A percentile compares a stretch with the other conserved stretches of the same genome.
phyloP scores from a whole-genome alignment of 805 yeast genomes.

The Metschnikowia santaceciliae region DNA sequence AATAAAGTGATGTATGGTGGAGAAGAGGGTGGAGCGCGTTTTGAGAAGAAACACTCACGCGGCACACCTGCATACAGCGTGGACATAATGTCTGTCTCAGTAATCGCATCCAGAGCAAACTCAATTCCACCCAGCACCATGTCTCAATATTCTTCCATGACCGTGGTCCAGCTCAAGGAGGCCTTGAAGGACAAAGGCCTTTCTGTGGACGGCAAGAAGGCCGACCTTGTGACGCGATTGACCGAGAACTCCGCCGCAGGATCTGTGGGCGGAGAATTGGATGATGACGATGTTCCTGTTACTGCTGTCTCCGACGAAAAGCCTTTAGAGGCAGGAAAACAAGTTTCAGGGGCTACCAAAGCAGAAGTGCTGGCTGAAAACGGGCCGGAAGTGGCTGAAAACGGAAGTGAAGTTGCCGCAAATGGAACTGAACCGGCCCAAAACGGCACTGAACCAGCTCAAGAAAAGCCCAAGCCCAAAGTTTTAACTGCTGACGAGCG shows the following conservation, averaged over 20 bases:
- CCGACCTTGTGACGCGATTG: slow-evolving; percentile 66
- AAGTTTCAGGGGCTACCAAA: no score
- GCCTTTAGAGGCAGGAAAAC: no score
- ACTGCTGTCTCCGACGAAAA: background rate
- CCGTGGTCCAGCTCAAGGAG: slow-evolving; percentile 84
- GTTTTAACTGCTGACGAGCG: slow-evolving; percentile 63
- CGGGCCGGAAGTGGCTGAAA: no score
- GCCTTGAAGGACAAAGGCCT: slow-evolving; percentile 63
- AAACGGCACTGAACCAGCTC: background rate
- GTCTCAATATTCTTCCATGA: slow-evolving; percentile 57
- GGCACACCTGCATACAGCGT: background rate
- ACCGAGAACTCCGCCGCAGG: slow-evolving; percentile 47
- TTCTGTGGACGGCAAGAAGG: slow-evolving; percentile 72
- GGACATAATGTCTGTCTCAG: background rate
- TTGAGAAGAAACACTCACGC: background rate
- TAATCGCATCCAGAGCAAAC: background rate
- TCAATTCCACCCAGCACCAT: slow-evolving; percentile 22
- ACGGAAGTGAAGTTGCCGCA: no score
- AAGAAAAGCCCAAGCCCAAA: slow-evolving; percentile 31
- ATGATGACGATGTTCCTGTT: background rate
- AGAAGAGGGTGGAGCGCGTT: background rate
- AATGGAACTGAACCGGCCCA: background rate
- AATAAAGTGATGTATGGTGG: no score
- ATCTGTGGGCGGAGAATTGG: slow-evolving; percentile 4
- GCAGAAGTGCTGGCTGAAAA: no score